Evolutionary conservation across 257 asterid genomes (phyloP), one percentile per base, ranked within the genome.

Genomic region (Fraxinus americana): DNA sequence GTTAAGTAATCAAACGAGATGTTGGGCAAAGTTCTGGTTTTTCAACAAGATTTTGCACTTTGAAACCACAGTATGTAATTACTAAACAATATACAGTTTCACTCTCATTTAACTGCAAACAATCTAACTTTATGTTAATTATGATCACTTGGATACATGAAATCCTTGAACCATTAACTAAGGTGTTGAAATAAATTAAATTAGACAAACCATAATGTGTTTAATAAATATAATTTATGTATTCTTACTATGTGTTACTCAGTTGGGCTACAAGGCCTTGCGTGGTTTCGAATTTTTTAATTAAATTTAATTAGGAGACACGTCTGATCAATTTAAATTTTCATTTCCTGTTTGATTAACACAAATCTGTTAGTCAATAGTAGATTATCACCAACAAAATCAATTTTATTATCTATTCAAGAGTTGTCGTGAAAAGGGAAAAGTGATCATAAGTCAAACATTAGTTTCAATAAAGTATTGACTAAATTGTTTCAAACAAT

Each of bases 251-350:
- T 45, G 13, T 67, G 71, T 41, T 71, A 57, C 35, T 65, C 21
- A 68, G 72, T 65, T 23, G 21, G 72, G 19, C 68, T 45, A 11
- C 32, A 2, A 6, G 14, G 27, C 70, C 67, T 39, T 72, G 30
- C 72, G 39, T 41, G 71, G 59, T 77, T 77, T 72, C 4, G 52
- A 38, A 77, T 74, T 82, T 61, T 69, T 50, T 21, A 50, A 23
- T 27, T 71, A 30, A 14, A 2, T 25, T 63, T 30, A 52, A 21
- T 67, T 35, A 14, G 54, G 50, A 72, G 27, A 9, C 43, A 76
- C 25, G 35, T 9, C 38, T 57, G 14, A 27, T 43, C 17, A 38
- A 19, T 59, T 45, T 76, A 29, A 21, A 48, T 25, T 21, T 59
- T 29, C 41, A 21, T 50, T 12, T 36, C 17, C 36, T 70, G 14